Conservation (phyloP, 2,329 filamentous ascomycete species). For the Epichloe scottii region DNA sequence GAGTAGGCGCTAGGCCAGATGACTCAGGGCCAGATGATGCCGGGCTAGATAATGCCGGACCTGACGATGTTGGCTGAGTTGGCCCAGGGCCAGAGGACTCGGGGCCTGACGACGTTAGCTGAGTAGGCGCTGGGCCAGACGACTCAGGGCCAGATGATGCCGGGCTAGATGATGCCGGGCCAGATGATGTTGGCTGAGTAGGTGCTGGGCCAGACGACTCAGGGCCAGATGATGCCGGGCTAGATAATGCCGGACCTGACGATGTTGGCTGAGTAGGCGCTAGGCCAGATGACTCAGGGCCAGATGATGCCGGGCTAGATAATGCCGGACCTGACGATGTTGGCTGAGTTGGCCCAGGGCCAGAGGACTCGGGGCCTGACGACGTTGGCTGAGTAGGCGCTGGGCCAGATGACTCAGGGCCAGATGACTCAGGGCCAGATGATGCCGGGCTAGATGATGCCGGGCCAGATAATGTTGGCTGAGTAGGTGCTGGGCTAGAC, state of each 20-base stretch:
- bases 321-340: neutral
- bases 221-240: too few species aligned
- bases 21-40: neutral
- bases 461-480: neutral
- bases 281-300: too few species aligned
- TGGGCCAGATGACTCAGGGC: too few species aligned
- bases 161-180: neutral
- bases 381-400: too few species aligned
- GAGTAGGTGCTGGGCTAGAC: neutral
- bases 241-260: too few species aligned
- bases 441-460: neutral
- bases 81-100: neutral
- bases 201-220: neutral
- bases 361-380: neutral
- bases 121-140: neutral
- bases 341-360: neutral
- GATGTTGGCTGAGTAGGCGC: too few species aligned
- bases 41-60: neutral
- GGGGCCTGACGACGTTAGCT: neutral
- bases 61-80: neutral
- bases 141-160: neutral
- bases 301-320: neutral
- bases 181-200: neutral
- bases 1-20: neutral
- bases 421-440: neutral